Percentiles rank a stretch among this genome's conserved stretches.
Conservation (phyloP, 768 basidiomycete genomes). For the Lactifluus rugatus region DNA sequence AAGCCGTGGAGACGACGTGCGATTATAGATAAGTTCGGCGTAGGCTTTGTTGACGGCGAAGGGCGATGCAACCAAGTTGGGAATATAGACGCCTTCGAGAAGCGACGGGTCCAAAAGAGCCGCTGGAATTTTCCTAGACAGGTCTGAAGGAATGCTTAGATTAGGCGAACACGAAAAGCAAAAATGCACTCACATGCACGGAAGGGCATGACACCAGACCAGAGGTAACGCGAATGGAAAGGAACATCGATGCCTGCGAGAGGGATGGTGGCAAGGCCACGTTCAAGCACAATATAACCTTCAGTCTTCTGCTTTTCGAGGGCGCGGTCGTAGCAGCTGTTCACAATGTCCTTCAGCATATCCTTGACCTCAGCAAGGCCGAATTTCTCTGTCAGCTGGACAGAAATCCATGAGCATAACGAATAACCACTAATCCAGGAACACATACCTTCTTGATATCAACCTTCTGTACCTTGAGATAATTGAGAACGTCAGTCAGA, state of each 20-base stretch:
- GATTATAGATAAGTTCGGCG: constrained; percentile 91
- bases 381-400: constrained; percentile 77
- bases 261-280: constrained; percentile 93
- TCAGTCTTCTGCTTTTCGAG: constrained; percentile 69
- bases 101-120: constrained; percentile 88
- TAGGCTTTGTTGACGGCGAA: constrained; percentile 81
- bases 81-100: constrained; percentile 91
- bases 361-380: constrained; percentile 91
- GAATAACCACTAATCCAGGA: not conserved
- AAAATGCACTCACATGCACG: constrained; percentile 64
- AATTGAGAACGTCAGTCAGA: constrained; percentile 93
- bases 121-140: constrained; percentile 96
- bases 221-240: constrained; percentile 98
- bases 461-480: constrained; percentile 92
- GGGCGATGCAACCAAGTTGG: constrained; percentile 87
- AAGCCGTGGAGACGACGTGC: constrained; percentile 90
- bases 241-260: constrained; percentile 97
- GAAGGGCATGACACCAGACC: constrained; percentile 98
- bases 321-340: constrained; percentile 66
- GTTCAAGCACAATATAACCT: constrained; percentile 89
- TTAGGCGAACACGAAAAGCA: not conserved
- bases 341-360: constrained; percentile 89
- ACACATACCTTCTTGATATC: constrained; percentile 71
- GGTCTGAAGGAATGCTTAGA: constrained; percentile 38
- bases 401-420: not conserved